phyloP scores from a whole-genome alignment of 495 filamentous ascomycete genomes.

The Aspergillus conjunctus region DNA sequence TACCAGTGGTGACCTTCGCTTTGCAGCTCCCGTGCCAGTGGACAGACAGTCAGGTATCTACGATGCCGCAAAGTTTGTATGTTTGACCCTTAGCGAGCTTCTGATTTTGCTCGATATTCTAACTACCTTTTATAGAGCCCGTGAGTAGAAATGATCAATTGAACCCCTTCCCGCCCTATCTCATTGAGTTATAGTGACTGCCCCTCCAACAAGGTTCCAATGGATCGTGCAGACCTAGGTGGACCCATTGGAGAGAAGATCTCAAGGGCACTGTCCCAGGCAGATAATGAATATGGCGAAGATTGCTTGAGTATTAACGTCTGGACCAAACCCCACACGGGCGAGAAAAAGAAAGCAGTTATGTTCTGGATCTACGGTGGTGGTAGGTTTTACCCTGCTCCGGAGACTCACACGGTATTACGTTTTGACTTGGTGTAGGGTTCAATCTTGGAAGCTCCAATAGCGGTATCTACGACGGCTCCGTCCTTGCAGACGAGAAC shows the following conservation, averaged over 20 bases:
- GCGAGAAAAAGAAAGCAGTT: conserved; percentile 33
- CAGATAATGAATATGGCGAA: conserved; percentile 29
- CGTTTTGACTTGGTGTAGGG: conserved; percentile 26
- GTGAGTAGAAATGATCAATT: not conserved
- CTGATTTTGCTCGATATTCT: not conserved
- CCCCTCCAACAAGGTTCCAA: conserved; percentile 21
- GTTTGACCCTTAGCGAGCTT: not conserved
- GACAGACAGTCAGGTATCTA: conserved; percentile 11
- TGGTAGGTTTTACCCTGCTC: conserved; percentile 5
- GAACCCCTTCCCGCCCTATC: not conserved
- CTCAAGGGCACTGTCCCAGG: conserved; percentile 15
- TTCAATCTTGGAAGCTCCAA: conserved; percentile 33
- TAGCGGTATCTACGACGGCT: conserved; percentile 27
- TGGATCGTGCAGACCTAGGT: conserved; percentile 20
- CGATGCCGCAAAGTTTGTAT: conserved; percentile 32
- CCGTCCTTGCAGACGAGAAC: conserved; percentile 22
- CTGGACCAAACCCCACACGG: conserved; percentile 36
- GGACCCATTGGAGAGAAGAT: conserved; percentile 23
- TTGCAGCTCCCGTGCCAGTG: conserved; percentile 30
- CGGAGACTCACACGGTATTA: conserved; percentile 1
- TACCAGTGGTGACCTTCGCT: conserved; percentile 31
- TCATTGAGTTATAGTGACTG: conserved; percentile 10
- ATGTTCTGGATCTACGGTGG: conserved; percentile 37
- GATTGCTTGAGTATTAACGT: conserved; percentile 44
- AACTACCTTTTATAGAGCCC: conserved; percentile 1